These are phyloP conservation scores for Puccinellia tenuiflora DNA, from an alignment of 176 grass and related monocot genomes.

Conservation along the genomic window DNA sequence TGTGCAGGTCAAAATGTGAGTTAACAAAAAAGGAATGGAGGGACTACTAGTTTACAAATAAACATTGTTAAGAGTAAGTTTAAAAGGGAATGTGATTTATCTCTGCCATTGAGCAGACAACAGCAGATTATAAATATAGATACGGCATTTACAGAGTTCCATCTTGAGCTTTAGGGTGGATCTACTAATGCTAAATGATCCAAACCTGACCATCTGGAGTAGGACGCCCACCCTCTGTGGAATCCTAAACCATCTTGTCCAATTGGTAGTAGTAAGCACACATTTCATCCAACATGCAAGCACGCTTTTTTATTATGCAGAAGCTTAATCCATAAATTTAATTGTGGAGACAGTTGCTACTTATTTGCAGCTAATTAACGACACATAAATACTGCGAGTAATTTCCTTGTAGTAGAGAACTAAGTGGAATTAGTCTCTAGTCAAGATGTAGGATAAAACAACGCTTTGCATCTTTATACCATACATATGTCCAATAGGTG, in stretches of 20 bases:
- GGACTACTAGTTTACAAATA: neutral
- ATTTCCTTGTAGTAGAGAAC: neutral
- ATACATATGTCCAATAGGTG: neutral
- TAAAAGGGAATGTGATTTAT: neutral
- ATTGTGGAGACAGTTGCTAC: neutral
- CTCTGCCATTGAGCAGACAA: neutral
- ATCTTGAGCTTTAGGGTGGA: conserved; percentile 2
- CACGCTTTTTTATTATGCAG: neutral
- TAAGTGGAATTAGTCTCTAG: neutral
- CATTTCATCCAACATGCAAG: neutral
- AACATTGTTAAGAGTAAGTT: neutral
- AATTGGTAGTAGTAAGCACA: neutral
- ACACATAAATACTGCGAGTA: neutral
- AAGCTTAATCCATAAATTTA: neutral
- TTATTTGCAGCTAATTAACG: neutral
- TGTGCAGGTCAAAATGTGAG: neutral
- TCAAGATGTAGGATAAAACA: neutral
- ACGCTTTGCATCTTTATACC: neutral
- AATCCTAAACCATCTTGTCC: neutral
- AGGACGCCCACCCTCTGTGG: neutral
- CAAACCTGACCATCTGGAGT: neutral
- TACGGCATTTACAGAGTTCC: neutral
- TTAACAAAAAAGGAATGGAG: neutral
- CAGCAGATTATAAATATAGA: neutral
- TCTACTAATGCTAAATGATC: neutral